These are phyloP conservation scores for Exophiala xenobiotica DNA, from an alignment of 2,329 filamentous ascomycete species.

Conservation along the genomic window DNA sequence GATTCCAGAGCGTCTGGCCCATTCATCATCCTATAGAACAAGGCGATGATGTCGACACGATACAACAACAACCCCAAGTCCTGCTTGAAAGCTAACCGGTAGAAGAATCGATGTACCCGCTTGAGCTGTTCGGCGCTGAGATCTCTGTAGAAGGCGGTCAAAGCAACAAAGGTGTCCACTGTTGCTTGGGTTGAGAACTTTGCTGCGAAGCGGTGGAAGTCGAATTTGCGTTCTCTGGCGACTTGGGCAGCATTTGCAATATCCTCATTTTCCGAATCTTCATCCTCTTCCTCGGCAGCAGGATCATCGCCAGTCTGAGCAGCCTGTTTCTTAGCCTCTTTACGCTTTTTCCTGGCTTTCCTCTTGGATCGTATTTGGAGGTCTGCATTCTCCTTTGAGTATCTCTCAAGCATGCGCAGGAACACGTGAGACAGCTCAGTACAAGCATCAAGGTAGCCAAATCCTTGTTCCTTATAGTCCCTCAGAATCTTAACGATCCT, in stretches of 20 bases:
- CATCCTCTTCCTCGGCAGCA: constrained; percentile 54
- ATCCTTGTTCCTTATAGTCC: constrained; percentile 90
- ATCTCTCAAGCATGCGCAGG: constrained; percentile 83
- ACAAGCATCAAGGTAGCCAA: constrained; percentile 86
- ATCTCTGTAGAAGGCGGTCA: constrained; percentile 77
- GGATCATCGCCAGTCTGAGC: constrained; percentile 44
- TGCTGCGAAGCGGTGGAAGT: constrained; percentile 79
- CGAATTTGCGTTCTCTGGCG: constrained; percentile 84
- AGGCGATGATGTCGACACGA: constrained; percentile 82
- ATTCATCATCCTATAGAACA: constrained; percentile 90
- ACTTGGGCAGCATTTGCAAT: constrained; percentile 67
- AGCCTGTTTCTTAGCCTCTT: constrained; percentile 52
- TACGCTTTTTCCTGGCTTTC: constrained; percentile 70
- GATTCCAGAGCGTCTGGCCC: constrained; percentile 75
- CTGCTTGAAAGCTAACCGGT: constrained; percentile 91
- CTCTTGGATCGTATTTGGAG: constrained; percentile 86
- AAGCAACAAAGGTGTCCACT: constrained; percentile 82
- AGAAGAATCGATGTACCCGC: constrained; percentile 88
- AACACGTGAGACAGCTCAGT: constrained; percentile 93
- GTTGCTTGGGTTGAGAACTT: constrained; percentile 82
- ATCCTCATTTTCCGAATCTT: constrained; percentile 70
- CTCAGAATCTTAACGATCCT: constrained; percentile 75
- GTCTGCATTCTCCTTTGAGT: constrained; percentile 91
- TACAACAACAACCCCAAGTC: constrained; percentile 86
- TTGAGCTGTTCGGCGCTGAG: constrained; percentile 79